Conservation (phyloP, 2,329 filamentous ascomycete species). For the Pyrenophora teres region DNA sequence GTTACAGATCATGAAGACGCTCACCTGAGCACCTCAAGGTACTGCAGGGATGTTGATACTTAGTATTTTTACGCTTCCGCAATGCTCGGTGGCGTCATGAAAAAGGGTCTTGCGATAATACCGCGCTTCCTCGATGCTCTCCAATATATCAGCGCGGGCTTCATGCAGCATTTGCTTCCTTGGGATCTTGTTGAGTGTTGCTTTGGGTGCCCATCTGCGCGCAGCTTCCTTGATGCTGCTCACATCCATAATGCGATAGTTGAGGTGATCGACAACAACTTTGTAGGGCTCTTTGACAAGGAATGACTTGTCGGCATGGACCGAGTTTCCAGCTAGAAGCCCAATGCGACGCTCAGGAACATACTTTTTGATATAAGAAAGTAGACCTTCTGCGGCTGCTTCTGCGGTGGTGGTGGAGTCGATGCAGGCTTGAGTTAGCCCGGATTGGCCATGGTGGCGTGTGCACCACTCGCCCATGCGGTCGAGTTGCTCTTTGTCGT, state of each 20-base stretch:
- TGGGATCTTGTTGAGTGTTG: slow-evolving; percentile 66
- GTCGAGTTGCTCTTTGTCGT: slow-evolving; percentile 70
- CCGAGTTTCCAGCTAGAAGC: slow-evolving; percentile 86
- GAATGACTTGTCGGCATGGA: slow-evolving; percentile 88
- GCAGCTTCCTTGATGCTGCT: slow-evolving; percentile 91
- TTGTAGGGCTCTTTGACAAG: slow-evolving; percentile 75
- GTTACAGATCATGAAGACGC: too few species aligned
- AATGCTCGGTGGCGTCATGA: slow-evolving; percentile 44
- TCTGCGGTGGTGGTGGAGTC: slow-evolving; percentile 73
- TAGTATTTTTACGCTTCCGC: slow-evolving; percentile 1
- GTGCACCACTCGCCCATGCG: slow-evolving; percentile 91
- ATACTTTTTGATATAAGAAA: slow-evolving; percentile 75
- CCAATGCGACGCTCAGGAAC: slow-evolving; percentile 70
- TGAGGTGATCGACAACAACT: slow-evolving; percentile 73
- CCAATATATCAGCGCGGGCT: slow-evolving; percentile 86
- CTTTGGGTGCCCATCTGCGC: slow-evolving; percentile 73
- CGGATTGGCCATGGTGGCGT: slow-evolving; percentile 76
- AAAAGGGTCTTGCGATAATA: slow-evolving; percentile 77
- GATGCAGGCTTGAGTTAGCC: slow-evolving; percentile 77
- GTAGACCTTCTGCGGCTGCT: slow-evolving; percentile 71
- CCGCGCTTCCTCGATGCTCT: slow-evolving; percentile 89
- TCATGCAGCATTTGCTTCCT: slow-evolving; percentile 78
- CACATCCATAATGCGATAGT: slow-evolving; percentile 91
- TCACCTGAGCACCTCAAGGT: too few species aligned
- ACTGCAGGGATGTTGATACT: neutral